Conservation (phyloP, 140 eudicot species). For the Ambrosia hybrid region DNA sequence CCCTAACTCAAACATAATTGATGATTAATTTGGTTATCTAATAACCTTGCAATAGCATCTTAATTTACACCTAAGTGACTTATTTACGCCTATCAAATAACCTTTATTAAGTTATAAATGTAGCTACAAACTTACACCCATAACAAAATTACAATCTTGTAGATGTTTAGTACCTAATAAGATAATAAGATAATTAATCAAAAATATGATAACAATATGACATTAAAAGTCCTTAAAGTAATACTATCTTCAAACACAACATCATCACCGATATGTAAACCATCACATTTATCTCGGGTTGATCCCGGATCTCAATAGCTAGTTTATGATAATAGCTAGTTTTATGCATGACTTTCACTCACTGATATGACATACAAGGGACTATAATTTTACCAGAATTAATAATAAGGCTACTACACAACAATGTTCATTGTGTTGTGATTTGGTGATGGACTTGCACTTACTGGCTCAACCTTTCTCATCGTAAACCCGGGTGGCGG, state of each 20-base stretch:
- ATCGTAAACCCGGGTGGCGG: slow-evolving; percentile 16
- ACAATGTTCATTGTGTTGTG: background rate
- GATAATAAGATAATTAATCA: no score
- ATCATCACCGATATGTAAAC: background rate
- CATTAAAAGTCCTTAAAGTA: background rate
- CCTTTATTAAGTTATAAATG: no score
- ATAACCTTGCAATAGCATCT: no score
- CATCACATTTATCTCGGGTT: background rate
- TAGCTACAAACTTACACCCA: no score
- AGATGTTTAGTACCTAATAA: no score
- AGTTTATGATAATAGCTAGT: background rate
- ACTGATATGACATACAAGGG: background rate
- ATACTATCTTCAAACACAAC: background rate
- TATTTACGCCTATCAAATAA: no score
- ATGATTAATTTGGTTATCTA: no score
- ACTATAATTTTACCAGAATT: background rate
- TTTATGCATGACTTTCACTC: background rate
- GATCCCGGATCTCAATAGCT: background rate
- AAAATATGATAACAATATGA: background rate
- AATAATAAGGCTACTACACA: background rate
- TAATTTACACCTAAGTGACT: no score
- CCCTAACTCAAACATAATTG: no score
- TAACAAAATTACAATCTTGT: no score
- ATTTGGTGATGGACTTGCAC: slow-evolving; percentile 17
- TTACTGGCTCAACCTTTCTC: background rate